Base-by-base conservation (phyloP, 371 early-diverging fungal genomes). In the Mortierella sp. region DNA sequence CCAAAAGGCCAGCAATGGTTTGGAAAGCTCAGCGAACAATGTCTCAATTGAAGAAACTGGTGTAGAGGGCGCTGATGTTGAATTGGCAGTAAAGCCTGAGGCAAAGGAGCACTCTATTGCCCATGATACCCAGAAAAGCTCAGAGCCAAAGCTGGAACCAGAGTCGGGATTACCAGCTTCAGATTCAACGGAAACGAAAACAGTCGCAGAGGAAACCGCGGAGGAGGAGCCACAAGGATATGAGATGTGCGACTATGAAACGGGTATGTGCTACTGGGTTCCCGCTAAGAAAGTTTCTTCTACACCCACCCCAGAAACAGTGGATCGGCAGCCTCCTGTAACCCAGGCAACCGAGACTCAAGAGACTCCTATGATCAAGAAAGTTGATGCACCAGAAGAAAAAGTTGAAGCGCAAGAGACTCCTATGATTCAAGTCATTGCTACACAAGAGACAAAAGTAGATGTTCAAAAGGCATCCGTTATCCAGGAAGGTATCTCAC, bases 211-310 rank as follows among this genome's bases (percentile, higher is more conserved):
- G 12, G n/a, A 59, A n/a, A 19, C 22, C 10, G 61, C 19, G 45
- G 49, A 54, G 43, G 66, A 29, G 7, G 74, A 62, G 17, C 74
- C 74, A 37, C 43, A 59, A 15, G 76, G 76, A 12, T 76, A 76
- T 47, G 51, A 70, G 55, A 45, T 66, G 64, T 76, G 76, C 60
- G 71, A 76, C 56, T 45, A 67, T 54, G 76, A 76, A 28, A 62
- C 67, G 2, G 67, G 64, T 9, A 32, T 76, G 56, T 76, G 76
- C 45, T 70, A 70, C 29, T 76, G 76, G 76, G 76, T 76, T 1
- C 76, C 76, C 12, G 55, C 65, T 47, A 72, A 71, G 17, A 70
- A 70, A 54, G 45, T 22, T 22, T 15, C 2, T 17, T 45, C 67
- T 7, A 26, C 47, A 49, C 53, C 37, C 13, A 9, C 47, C n/a